A percentile compares a stretch with the other conserved stretches of the same genome.
phyloP scores from a whole-genome alignment of 768 basidiomycete genomes.

The Tylopilus vinaceipallidus region DNA sequence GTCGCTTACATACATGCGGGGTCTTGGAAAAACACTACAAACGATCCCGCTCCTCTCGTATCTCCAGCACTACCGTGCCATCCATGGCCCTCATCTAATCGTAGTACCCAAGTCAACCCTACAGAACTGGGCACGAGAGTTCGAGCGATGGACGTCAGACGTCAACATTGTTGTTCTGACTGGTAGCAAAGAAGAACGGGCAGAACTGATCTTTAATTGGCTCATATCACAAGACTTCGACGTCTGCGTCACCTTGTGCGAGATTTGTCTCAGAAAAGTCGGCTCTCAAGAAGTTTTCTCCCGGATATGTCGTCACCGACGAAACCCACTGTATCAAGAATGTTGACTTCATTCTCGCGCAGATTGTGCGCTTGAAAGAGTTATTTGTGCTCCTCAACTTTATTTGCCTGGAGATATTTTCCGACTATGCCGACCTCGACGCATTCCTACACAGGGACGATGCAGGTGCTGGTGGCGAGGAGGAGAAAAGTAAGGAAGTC shows the following conservation, averaged over 20 bases:
- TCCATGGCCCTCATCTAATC: conserved; percentile 84
- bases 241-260: conserved; percentile 94
- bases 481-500: conserved; percentile 86
- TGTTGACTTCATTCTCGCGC: conserved; percentile 90
- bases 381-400: conserved; percentile 91
- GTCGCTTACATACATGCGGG: conserved; percentile 44
- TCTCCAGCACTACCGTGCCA: conserved; percentile 79
- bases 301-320: conserved; percentile 97
- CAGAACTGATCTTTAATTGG: conserved; percentile 70
- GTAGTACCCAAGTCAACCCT: conserved; percentile 99
- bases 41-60: conserved; percentile 97
- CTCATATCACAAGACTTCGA: conserved; percentile 89
- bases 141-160: conserved; percentile 86
- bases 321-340: conserved; percentile 99
- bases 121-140: conserved; percentile 96
- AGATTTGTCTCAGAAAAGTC: conserved; percentile 95
- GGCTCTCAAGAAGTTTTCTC: conserved; percentile 90
- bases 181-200: conserved; percentile 88
- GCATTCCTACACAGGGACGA: conserved; percentile 92
- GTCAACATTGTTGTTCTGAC: conserved; percentile 80
- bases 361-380: conserved; percentile 96
- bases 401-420: conserved; percentile 95
- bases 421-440: conserved; percentile 87
- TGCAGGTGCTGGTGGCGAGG: conserved; percentile 60
- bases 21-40: conserved; percentile 97